Evolutionary conservation across 2,329 filamentous ascomycete genomes (phyloP).

Genomic region (Cyclaneusma minus): DNA sequence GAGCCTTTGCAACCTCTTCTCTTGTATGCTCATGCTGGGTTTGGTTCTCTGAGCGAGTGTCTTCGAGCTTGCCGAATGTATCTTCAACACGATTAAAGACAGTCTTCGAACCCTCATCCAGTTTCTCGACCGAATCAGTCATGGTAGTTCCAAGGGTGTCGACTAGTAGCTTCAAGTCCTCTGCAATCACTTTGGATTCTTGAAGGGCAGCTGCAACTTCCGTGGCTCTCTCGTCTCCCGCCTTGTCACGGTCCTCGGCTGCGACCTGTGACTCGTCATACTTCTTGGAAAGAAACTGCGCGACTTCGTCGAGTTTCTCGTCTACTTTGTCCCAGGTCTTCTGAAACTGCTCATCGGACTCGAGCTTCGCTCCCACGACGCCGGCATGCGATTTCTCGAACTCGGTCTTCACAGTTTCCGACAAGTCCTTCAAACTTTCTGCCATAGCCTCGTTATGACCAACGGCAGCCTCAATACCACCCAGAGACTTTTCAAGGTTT

Average conservation of each 20-base stretch:
- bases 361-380: conserved; percentile 68
- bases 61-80: conserved; percentile 59
- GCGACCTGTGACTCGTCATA: conserved; percentile 72
- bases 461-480: conserved; percentile 48
- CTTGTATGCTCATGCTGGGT: conserved; percentile 71
- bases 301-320: conserved; percentile 44
- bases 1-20: conserved; percentile 62
- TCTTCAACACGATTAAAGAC: conserved; percentile 75
- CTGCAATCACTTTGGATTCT: conserved; percentile 63
- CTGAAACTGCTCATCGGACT: conserved; percentile 64
- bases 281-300: conserved; percentile 67
- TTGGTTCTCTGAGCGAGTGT: conserved; percentile 57
- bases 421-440: conserved; percentile 55
- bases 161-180: conserved; percentile 75
- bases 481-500: conserved; percentile 53
- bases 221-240: conserved; percentile 56
- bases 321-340: conserved; percentile 36
- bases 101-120: conserved; percentile 74
- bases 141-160: conserved; percentile 72
- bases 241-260: conserved; percentile 58
- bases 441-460: conserved; percentile 38
- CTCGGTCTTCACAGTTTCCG: conserved; percentile 63
- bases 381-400: conserved; percentile 76
- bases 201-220: conserved; percentile 60
- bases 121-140: conserved; percentile 70